Percentiles rank a stretch among this genome's conserved stretches.
Conservation (phyloP, 768 basidiomycete genomes). For the Leccinum pellstonianum region DNA sequence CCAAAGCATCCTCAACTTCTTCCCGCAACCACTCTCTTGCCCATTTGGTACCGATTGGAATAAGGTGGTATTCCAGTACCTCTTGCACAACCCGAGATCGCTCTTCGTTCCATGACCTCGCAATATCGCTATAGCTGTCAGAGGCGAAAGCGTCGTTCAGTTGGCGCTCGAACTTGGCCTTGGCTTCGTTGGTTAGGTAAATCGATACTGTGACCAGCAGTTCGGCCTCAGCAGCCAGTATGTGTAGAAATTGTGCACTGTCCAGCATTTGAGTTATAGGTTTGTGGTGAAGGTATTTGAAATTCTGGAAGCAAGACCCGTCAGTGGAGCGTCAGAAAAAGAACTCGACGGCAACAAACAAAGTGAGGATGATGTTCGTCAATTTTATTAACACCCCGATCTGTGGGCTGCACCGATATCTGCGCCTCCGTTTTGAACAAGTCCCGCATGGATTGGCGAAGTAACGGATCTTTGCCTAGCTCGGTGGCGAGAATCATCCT, state of each 20-base stretch:
- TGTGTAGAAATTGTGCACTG: conserved; percentile 81
- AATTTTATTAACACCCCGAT: conserved; percentile 76
- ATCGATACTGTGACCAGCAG: conserved; percentile 79
- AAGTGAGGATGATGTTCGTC: conserved; percentile 71
- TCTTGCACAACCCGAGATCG: conserved; percentile 77
- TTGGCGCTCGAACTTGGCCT: conserved; percentile 66
- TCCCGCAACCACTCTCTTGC: conserved; percentile 83
- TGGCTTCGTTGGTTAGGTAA: conserved; percentile 58
- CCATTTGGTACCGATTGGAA: conserved; percentile 87
- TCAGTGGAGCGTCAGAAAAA: conserved; percentile 6
- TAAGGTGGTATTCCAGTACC: conserved; percentile 74
- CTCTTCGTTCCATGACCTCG: conserved; percentile 89
- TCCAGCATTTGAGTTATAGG: conserved; percentile 67
- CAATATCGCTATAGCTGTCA: conserved; percentile 79
- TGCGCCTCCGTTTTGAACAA: conserved; percentile 72
- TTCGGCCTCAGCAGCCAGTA: conserved; percentile 88
- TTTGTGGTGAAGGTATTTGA: conserved; percentile 91
- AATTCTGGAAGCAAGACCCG: conserved; percentile 53
- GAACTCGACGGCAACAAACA: conserved; percentile 41
- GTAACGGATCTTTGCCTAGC: conserved; percentile 87
- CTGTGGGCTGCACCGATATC: conserved; percentile 82
- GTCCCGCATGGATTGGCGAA: conserved; percentile 75
- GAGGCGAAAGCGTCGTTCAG: conserved; percentile 83
- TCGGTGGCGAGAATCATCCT: conserved; percentile 87
- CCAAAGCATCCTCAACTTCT: conserved; percentile 85